A percentile compares a stretch with the other conserved stretches of the same genome.
These are phyloP conservation scores for Penicillium sp. DNA, from an alignment of 2,329 filamentous ascomycete species.

Conservation along the genomic window DNA sequence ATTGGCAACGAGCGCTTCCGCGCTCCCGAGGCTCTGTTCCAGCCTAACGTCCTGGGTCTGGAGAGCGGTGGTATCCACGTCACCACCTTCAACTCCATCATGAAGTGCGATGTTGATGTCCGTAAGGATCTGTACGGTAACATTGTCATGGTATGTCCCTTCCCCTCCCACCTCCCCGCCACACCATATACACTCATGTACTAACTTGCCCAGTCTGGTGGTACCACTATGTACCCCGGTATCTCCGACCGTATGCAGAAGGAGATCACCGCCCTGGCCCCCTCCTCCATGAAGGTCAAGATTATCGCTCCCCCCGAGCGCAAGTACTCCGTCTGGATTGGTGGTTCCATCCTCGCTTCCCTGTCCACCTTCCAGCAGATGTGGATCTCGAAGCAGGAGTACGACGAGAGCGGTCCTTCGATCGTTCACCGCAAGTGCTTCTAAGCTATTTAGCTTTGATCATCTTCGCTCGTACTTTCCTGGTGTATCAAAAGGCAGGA, in stretches of 20 bases:
- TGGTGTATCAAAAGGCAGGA: slow-evolving; percentile 48
- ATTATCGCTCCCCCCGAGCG: slow-evolving; percentile 99
- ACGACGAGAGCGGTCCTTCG: slow-evolving; percentile 99
- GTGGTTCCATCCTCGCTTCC: slow-evolving; percentile 99
- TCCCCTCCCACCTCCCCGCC: background rate
- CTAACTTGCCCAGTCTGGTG: slow-evolving; percentile 76
- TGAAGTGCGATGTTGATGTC: slow-evolving; percentile 99
- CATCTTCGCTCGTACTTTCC: slow-evolving; percentile 45
- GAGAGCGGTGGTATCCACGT: slow-evolving; percentile 99
- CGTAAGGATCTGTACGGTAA: slow-evolving; percentile 99
- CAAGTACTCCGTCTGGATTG: slow-evolving; percentile 99
- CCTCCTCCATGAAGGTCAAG: slow-evolving; percentile 99
- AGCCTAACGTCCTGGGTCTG: slow-evolving; percentile 96
- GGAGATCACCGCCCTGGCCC: slow-evolving; percentile 99
- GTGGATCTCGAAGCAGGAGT: slow-evolving; percentile 99
- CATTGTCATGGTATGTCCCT: slow-evolving; percentile 99
- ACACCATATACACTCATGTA: background rate
- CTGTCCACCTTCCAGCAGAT: slow-evolving; percentile 99
- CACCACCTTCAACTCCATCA: slow-evolving; percentile 99
- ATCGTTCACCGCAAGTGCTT: slow-evolving; percentile 99
- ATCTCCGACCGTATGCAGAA: slow-evolving; percentile 99
- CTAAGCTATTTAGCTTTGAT: slow-evolving; percentile 65
- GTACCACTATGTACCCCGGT: slow-evolving; percentile 99
- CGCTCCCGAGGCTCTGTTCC: slow-evolving; percentile 99
- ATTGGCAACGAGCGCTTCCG: slow-evolving; percentile 99